These are phyloP conservation scores for Penicillium antarcticum DNA, from an alignment of 495 filamentous ascomycete genomes.

Conservation along the genomic window DNA sequence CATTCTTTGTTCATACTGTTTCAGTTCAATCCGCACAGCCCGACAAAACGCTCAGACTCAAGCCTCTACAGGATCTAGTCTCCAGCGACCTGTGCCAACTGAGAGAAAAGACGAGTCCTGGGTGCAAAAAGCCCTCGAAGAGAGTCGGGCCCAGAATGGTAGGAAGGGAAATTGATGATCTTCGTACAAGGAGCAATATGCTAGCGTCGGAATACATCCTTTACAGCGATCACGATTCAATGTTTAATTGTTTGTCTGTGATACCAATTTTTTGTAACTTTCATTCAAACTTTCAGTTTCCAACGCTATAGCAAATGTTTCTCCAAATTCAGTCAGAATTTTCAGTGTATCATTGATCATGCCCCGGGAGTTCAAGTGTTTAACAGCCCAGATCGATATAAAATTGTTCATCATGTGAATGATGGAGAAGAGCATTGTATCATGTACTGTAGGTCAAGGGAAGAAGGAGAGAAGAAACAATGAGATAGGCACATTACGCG, in stretches of 20 bases:
- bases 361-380: slow-evolving; percentile 31
- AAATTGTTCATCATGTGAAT: slow-evolving; percentile 39
- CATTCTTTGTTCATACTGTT: slow-evolving; percentile 46
- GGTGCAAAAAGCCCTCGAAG: slow-evolving; percentile 40
- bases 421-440: slow-evolving; percentile 2
- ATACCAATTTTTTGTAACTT: not conserved
- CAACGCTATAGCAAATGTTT: not conserved
- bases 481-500: too few species aligned
- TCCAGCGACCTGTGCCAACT: slow-evolving; percentile 1
- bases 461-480: too few species aligned
- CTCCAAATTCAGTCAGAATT: slow-evolving; percentile 41
- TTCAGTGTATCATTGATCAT: slow-evolving; percentile 49
- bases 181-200: not conserved
- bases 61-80: not conserved
- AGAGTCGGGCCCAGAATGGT: slow-evolving; percentile 15
- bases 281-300: not conserved
- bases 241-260: not conserved
- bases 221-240: not conserved
- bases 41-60: slow-evolving; percentile 31
- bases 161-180: slow-evolving; percentile 1
- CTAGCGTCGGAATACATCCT: not conserved
- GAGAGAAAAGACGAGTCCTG: slow-evolving; percentile 25
- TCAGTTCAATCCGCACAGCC: slow-evolving; percentile 47
- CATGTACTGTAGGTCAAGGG: too few species aligned
- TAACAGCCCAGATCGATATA: slow-evolving; percentile 34